Percentiles rank a stretch among this genome's conserved stretches.
phyloP scores from a whole-genome alignment of 805 yeast genomes.

The Candida maltosa region DNA sequence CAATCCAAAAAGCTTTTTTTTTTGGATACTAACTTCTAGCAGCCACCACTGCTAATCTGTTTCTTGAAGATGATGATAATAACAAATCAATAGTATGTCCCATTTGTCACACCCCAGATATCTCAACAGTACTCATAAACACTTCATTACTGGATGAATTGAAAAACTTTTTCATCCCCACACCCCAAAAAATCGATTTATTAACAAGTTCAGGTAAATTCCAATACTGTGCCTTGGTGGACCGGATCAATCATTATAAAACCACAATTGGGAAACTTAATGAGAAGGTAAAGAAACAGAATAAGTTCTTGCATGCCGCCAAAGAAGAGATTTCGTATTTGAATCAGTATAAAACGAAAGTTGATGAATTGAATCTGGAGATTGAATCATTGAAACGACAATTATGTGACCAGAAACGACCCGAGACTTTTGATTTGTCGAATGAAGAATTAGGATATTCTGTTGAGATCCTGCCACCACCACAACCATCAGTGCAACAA shows the following conservation, averaged over 20 bases:
- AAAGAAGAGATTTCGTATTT: constrained; percentile 9
- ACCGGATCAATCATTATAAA: constrained; percentile 4
- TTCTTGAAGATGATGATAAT: not conserved
- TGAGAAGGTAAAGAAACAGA: constrained; percentile 8
- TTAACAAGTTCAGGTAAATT: constrained; percentile 5
- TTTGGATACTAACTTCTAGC: no score
- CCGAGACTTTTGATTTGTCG: constrained; percentile 1
- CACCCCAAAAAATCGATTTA: constrained; percentile 4
- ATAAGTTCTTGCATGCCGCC: constrained; percentile 7
- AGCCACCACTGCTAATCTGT: constrained; percentile 1
- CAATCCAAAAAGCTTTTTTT: not conserved
- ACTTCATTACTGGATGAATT: constrained; percentile 1
- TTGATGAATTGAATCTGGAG: constrained; percentile 1
- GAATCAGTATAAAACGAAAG: constrained; percentile 3
- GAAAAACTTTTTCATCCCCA: constrained; percentile 6
- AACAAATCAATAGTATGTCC: constrained; percentile 5
- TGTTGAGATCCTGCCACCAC: not conserved
- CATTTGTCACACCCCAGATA: constrained; percentile 3
- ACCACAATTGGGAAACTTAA: constrained; percentile 1
- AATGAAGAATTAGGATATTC: not conserved
- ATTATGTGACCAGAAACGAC: not conserved
- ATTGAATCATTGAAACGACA: constrained; percentile 1
- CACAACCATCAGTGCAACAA: not conserved
- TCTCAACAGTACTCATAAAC: constrained; percentile 6
- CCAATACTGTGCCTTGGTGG: constrained; percentile 6